Evolutionary conservation across 352 stramenopile genomes (phyloP).

Genomic region (Phytophthora aleatoria): DNA sequence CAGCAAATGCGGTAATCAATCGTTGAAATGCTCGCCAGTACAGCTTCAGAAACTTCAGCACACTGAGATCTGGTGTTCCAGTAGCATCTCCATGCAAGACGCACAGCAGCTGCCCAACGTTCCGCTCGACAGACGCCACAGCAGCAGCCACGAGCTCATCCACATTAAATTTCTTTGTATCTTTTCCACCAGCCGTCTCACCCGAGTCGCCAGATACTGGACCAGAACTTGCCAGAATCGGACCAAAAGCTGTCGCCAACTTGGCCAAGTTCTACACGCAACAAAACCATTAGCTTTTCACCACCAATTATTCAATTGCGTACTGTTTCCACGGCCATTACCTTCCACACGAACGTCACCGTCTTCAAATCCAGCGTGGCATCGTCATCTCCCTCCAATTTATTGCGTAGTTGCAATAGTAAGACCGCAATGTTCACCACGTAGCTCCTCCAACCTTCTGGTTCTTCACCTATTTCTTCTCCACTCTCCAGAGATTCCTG

Average conservation of each 20-base stretch:
- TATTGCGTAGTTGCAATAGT: conserved; percentile 31
- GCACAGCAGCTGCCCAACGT: conserved; percentile 21
- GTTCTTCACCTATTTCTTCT: neutral
- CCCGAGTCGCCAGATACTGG: neutral
- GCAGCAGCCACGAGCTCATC: conserved; percentile 38
- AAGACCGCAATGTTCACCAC: conserved; percentile 23
- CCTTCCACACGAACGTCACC: conserved; percentile 60
- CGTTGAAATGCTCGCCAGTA: conserved; percentile 69
- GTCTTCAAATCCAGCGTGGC: conserved; percentile 38
- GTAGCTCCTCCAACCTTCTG: neutral
- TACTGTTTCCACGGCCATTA: conserved; percentile 5
- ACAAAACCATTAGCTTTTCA: conserved; percentile 2
- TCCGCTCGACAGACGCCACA: conserved; percentile 39
- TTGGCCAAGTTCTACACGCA: conserved; percentile 49
- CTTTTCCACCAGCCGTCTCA: neutral
- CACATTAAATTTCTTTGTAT: conserved; percentile 24
- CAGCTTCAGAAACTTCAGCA: conserved; percentile 54
- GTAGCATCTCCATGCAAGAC: conserved; percentile 6
- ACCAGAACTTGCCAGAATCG: conserved; percentile 8
- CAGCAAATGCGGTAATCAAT: conserved; percentile 40
- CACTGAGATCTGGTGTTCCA: conserved; percentile 3
- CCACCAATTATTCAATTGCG: neutral
- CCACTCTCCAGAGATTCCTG: neutral
- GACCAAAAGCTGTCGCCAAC: conserved; percentile 37
- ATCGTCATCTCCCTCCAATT: conserved; percentile 18